Evolutionary conservation across 192 early-diverging fungal species (phyloP).

Genomic region (Coemansia biformis): DNA sequence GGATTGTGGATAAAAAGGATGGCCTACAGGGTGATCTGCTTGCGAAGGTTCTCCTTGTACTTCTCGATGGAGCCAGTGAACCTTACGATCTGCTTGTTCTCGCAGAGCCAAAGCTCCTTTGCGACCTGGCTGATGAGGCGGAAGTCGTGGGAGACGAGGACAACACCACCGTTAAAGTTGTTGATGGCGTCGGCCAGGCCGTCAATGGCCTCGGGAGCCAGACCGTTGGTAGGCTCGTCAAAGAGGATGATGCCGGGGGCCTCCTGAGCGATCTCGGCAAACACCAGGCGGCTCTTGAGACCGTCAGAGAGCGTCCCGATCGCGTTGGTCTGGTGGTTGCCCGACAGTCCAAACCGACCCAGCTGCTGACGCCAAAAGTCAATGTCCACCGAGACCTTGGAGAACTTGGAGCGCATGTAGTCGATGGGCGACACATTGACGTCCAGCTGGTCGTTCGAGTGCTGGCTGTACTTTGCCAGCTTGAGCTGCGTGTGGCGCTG

Average conservation of each 20-base stretch:
- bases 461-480: slow-evolving; percentile 95
- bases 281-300: slow-evolving; percentile 84
- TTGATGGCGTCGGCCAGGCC: slow-evolving; percentile 95
- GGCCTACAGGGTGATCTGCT: slow-evolving; percentile 60
- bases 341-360: slow-evolving; percentile 91
- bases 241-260: slow-evolving; percentile 84
- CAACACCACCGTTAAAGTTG: slow-evolving; percentile 89
- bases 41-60: slow-evolving; percentile 89
- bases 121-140: slow-evolving; percentile 94
- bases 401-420: slow-evolving; percentile 83
- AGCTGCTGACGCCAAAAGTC: slow-evolving; percentile 88
- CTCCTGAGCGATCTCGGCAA: slow-evolving; percentile 64
- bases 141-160: slow-evolving; percentile 99
- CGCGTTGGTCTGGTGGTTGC: slow-evolving; percentile 83
- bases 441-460: slow-evolving; percentile 95
- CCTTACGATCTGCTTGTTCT: slow-evolving; percentile 66
- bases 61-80: slow-evolving; percentile 77
- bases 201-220: slow-evolving; percentile 91
- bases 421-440: slow-evolving; percentile 81
- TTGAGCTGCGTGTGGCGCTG: slow-evolving; percentile 87
- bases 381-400: slow-evolving; percentile 72
- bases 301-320: slow-evolving; percentile 91
- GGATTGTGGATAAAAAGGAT: too few relatives aligned
- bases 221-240: slow-evolving; percentile 94
- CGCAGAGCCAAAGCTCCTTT: slow-evolving; percentile 90